Base-by-base conservation (phyloP, 495 filamentous ascomycete species). In the Cairneyella variabilis region DNA sequence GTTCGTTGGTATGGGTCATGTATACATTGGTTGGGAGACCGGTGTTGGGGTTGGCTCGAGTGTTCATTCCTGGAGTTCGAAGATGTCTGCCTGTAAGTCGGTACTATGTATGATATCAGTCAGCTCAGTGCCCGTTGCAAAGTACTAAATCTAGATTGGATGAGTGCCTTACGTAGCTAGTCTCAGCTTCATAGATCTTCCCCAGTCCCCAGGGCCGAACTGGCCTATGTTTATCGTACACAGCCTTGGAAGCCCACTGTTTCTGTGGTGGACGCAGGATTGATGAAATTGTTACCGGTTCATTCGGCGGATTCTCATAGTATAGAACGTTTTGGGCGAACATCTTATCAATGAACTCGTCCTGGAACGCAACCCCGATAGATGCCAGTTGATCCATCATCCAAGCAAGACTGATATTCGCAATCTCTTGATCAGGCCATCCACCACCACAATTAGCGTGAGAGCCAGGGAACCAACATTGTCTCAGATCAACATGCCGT, bases 401-500 rank as follows among this genome's bases (percentile, higher is more conserved):
- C 86, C 85, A 88, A 18, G 82, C 83, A 36, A 89, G 69, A 3
- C 77, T 73, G 44, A 86, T 76, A 57, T 88, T 82, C 40, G 85
- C 78, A 14, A 88, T 72, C 50, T 80, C 73, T 63, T 78, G 73
- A 53, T 83, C 77, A 38, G 53, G 39, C 34, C 60, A 60, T 6
- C 60, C 60, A 10, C 85, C 81, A 0, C 86, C 86, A 12, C 85
- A 64, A 58, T 87, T 86, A 5, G 69, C 72, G 63, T 90, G 86
- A 12, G 75, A 73, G 30, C 84, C 83, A 0, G 83, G 82, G 57
- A 90, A 88, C 85, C 85, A 90, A 42, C 83, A 79, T 64, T 90
- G 86, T 20, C 77, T 69, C n/a, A 89, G 72, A 30, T 62, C 59
- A 8, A 44, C 25, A 18, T 25, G 40, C 18, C 55, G 47, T 4